Base-by-base conservation (phyloP, 2,329 filamentous ascomycete genomes). In the Laburnicola sp. region DNA sequence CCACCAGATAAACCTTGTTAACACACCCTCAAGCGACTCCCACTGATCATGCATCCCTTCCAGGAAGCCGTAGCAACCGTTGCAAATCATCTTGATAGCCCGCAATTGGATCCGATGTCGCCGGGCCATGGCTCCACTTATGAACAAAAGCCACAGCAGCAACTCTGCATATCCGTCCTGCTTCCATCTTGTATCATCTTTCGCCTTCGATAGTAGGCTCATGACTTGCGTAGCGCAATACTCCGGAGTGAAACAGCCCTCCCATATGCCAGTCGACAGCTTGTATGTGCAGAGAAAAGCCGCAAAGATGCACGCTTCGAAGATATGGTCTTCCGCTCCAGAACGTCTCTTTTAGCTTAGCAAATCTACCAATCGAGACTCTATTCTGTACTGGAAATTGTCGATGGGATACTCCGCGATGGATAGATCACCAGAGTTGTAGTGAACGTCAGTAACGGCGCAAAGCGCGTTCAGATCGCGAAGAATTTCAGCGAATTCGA, bases 241-340 rank as follows among this genome's bases (percentile, higher is more conserved):
- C 26, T 58, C 59, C 5, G 58, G 59, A 10, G 58, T 54, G 28
- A 51, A 60, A 31, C 51, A 55, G 4, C 59, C 54, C 26, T 56
- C 48, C 59, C 59, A 62, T 21, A 60, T 58, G 4, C 55, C 49
- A 7, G 52, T 57, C 0, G 52, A 62, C 16, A 62, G 28, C 9
- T 57, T 60, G 35, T 59, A 60, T 9, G 56, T 60, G 45, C 53
- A 53, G 3, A 60, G 39, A 32, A 57, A 59, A 7, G 45, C 32
- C 1, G 48, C 56, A 32, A 57, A 54, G 32, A 60, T 56, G 36
- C 51, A 58, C 2, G 54, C 56, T 27, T 59, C 48, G 39, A 56
- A 50, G 16, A 60, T 30, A 6, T 38, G 28, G 28, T 55, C 38
- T n/a, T 46, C 40, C 22, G 32, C 8, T 23, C 37, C n/a, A 5